Base-by-base conservation (phyloP, 2,329 filamentous ascomycete species). In the Arthroderma sp. region DNA sequence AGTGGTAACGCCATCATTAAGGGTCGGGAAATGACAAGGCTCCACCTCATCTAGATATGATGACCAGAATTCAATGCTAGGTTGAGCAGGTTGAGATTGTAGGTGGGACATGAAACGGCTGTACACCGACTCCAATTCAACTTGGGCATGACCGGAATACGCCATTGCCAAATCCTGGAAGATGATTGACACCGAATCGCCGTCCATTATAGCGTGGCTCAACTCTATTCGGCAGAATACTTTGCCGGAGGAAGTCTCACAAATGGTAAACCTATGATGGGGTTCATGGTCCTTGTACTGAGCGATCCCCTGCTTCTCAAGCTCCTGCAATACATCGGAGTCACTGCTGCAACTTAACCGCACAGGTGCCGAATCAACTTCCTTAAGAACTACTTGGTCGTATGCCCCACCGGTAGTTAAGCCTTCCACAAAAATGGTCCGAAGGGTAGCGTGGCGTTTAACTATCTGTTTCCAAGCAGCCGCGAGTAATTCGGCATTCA, bases 151-250 rank as follows among this genome's bases (percentile, higher is more conserved):
- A 6, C 61, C 60, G n/a, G 61, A 58, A 40, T 74, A 74, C 2
- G 69, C 69, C 3, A 61, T 50, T 9, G 61, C 60, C 5, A 74
- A 50, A 44, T 74, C 71, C 3, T 61, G 59, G 4, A 71, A 53
- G 4, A 74, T 61, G 38, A 72, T 67, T 0, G 69, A 64, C 37
- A 73, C 67, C 0, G 72, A 74, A 33, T 61, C 63, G 1, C 71
- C 72, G 54, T 75, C 72, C 58, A 68, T 70, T 29, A 71, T 66
- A 6, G 65, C 67, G 49, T 75, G 72, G 49, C 66, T 74, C 11
- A 75, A 57, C 44, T 75, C 71, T 8, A 74, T 55, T 34, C 67
- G 67, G 36, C 66, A 65, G 50, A 67, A 69, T 0, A 71, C 46
- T 38, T 56, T 58, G 8, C 57, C 56, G 1, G 51, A 49, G 3